These are phyloP conservation scores for Apiospora saccharicola DNA, from an alignment of 2,329 filamentous ascomycete species.

Conservation along the genomic window DNA sequence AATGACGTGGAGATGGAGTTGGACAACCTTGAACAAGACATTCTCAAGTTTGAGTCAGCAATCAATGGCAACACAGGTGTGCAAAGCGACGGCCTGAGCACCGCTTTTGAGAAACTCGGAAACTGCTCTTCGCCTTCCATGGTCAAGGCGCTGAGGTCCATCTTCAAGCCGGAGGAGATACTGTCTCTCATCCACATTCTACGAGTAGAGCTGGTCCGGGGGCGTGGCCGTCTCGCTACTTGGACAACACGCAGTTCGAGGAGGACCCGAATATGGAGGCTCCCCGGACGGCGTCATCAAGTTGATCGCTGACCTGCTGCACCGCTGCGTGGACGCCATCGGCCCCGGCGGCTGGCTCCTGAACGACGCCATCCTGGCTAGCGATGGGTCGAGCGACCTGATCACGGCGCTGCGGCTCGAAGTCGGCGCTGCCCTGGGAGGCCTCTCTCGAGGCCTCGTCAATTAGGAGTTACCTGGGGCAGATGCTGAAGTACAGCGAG, in stretches of 20 bases:
- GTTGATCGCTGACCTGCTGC: constrained; percentile 75
- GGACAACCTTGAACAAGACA: constrained; percentile 68
- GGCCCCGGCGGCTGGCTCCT: constrained; percentile 78
- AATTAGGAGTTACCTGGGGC: constrained; percentile 69
- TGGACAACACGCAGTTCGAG: constrained; percentile 63
- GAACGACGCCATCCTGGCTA: constrained; percentile 61
- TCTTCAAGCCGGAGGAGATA: constrained; percentile 72
- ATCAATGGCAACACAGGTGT: constrained; percentile 69
- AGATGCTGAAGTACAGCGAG: constrained; percentile 69
- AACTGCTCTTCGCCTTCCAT: constrained; percentile 67
- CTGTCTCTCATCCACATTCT: constrained; percentile 76
- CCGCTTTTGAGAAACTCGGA: constrained; percentile 74
- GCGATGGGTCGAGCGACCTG: constrained; percentile 67
- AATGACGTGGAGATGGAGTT: constrained; percentile 60
- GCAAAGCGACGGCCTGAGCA: constrained; percentile 69
- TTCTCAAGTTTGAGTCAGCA: constrained; percentile 73
- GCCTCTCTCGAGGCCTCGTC: constrained; percentile 74
- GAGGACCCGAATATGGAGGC: constrained; percentile 52
- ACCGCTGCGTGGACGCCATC: constrained; percentile 77
- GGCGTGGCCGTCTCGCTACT: constrained; percentile 77
- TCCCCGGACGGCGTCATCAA: constrained; percentile 73
- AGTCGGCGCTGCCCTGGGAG: constrained; percentile 72
- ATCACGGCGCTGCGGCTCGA: constrained; percentile 72
- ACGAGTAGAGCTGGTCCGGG: constrained; percentile 75
- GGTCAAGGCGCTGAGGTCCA: constrained; percentile 68